Base-by-base conservation (phyloP, 2,329 filamentous ascomycete species). In the Beauveria australis region DNA sequence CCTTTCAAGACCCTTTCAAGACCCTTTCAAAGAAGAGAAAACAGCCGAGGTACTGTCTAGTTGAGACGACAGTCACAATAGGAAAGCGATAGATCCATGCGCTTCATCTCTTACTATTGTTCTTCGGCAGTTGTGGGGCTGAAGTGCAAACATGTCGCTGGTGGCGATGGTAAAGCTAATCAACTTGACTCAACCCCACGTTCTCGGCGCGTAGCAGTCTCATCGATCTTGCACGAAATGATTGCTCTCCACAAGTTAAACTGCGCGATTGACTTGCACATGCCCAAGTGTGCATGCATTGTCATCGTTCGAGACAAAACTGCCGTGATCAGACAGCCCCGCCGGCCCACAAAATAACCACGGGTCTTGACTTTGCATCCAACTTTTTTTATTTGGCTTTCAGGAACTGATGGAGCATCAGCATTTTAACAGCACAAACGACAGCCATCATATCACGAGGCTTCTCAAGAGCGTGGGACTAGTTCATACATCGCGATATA, bases 101-200 rank as follows among this genome's bases (percentile, higher is more conserved):
- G 53, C 56, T 49, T 59, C 56, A 46, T 62, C 59, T 51, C 60
- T 59, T 63, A 61, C 56, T 64, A 62, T 64, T 61, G 61, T 62
- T 61, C 47, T 43, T 63, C 16, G 8, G 19, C n/a, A 14, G n/a
- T 24, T 43, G 56, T 44, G 56, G 56, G 37, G 47, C 55, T 9
- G 22, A n/a, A 33, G n/a, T 8, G 46, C 47, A 52, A 59, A 37
- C 56, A 59, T 24, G 18, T 26, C 22, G 19, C 9, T 3, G 14
- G 16, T 22, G 46, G 46, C 22, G 18, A 30, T 33, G 33, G 47
- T 28, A 24, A 24, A 41, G 33, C n/a, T 16, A 30, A 30, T 19
- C 18, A 40, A 26, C 4, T 8, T 43, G 22, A 33, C 33, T 41
- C 51, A 24, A 41, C 22, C 30, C 30, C 33, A 40, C 33, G 28